A percentile compares a stretch with the other conserved stretches of the same genome.
phyloP scores from a whole-genome alignment of 2,329 filamentous ascomycete species.

The Coniochaeta hoffmannii region DNA sequence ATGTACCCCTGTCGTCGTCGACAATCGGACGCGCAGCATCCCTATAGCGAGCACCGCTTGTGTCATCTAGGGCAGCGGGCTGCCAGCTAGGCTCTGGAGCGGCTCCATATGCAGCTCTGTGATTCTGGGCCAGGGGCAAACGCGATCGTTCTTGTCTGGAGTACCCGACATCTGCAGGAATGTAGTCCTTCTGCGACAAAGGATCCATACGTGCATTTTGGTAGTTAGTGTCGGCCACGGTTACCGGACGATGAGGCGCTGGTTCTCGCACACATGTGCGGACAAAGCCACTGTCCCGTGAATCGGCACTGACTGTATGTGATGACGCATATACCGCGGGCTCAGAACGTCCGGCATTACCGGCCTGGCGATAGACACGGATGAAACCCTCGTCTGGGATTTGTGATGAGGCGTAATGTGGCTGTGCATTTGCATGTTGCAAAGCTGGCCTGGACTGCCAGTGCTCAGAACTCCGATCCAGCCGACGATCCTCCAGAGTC shows the following conservation, averaged over 20 bases:
- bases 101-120: neutral
- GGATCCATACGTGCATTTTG: neutral
- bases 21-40: neutral
- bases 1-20: neutral
- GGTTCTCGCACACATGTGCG: neutral
- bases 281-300: neutral
- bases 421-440: neutral
- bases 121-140: neutral
- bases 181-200: neutral
- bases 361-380: neutral
- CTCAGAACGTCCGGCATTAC: neutral
- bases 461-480: neutral
- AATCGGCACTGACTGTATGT: too few relatives aligned
- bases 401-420: neutral
- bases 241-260: neutral
- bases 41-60: neutral
- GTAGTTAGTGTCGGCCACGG: neutral
- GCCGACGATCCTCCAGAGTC: constrained; percentile 3
- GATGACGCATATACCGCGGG: neutral
- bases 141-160: neutral
- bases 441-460: constrained; percentile 3
- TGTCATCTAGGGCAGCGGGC: neutral
- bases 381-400: neutral
- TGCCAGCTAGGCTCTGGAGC: neutral
- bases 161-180: neutral